Conservation (phyloP, 2,329 filamentous ascomycete genomes). For the Fusarium miscanthi region DNA sequence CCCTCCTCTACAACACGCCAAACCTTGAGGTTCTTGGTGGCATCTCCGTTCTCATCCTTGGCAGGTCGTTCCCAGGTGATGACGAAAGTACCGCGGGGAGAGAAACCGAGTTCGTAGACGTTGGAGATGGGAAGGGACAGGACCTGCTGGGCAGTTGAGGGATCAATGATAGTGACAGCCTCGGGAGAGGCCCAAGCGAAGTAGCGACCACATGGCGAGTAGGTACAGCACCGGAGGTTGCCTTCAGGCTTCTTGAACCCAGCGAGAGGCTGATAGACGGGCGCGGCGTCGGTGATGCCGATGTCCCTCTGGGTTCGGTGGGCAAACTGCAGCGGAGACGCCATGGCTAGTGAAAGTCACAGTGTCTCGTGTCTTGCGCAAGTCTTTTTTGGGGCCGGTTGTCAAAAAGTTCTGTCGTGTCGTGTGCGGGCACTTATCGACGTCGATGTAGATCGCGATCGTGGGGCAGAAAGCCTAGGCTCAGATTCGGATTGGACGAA, state of each 20-base stretch:
- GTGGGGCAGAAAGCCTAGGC: conserved; percentile 31
- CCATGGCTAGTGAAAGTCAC: conserved; percentile 96
- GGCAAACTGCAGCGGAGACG: conserved; percentile 91
- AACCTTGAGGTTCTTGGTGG: conserved; percentile 95
- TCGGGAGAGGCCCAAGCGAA: conserved; percentile 95
- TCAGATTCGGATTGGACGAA: conserved; percentile 28
- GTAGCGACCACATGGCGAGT: conserved; percentile 95
- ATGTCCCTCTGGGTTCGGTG: conserved; percentile 98
- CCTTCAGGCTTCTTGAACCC: conserved; percentile 91
- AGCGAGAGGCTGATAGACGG: conserved; percentile 84
- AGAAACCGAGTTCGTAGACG: conserved; percentile 95
- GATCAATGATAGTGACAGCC: conserved; percentile 85
- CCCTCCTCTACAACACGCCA: conserved; percentile 85
- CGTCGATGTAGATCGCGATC: conserved; percentile 34
- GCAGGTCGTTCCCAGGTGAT: conserved; percentile 95
- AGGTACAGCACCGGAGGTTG: conserved; percentile 92
- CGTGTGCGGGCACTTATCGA: conserved; percentile 20
- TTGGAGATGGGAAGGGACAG: conserved; percentile 81
- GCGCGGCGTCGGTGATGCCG: conserved; percentile 90
- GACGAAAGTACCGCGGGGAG: conserved; percentile 88
- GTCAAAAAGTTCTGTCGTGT: conserved; percentile 44
- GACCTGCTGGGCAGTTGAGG: conserved; percentile 78
- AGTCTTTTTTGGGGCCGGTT: conserved; percentile 44
- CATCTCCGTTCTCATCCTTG: conserved; percentile 94
- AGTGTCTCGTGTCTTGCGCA: conserved; percentile 56